Evolutionary conservation across 2,329 filamentous ascomycete genomes (phyloP).

Genomic region (Lasiodiplodia sp.): DNA sequence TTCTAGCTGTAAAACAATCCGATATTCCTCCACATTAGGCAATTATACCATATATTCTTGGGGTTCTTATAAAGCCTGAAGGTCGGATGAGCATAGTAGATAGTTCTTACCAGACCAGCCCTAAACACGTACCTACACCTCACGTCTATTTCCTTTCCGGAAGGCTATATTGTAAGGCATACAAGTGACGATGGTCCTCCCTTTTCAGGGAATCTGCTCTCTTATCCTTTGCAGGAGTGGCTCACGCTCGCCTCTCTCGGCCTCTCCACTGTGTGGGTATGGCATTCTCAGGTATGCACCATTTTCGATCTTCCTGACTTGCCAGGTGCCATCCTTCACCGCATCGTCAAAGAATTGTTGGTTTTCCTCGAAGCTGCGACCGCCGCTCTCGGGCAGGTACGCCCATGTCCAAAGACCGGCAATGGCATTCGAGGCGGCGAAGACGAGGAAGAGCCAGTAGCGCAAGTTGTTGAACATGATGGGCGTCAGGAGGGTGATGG

Average conservation of each 20-base stretch:
- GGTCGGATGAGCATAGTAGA: not conserved
- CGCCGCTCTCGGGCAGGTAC: constrained; percentile 62
- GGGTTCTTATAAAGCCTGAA: not conserved
- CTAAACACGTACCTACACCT: not conserved
- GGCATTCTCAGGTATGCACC: constrained; percentile 59
- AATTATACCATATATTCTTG: too few species aligned
- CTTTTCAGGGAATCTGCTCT: constrained; percentile 48
- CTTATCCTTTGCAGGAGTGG: constrained; percentile 54
- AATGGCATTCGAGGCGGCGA: constrained; percentile 61
- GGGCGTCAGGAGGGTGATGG: constrained; percentile 64
- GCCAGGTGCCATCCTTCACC: constrained; percentile 59
- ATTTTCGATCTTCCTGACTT: constrained; percentile 59
- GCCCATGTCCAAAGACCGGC: constrained; percentile 64
- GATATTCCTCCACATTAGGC: too few species aligned
- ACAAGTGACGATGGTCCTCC: not conserved
- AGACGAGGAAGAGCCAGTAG: constrained; percentile 66
- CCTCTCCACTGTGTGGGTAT: constrained; percentile 47
- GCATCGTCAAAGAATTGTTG: constrained; percentile 65
- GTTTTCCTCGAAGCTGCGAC: constrained; percentile 67
- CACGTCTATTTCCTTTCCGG: not conserved
- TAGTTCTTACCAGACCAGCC: not conserved
- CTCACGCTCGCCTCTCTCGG: constrained; percentile 51
- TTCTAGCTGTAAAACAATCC: too few species aligned
- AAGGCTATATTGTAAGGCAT: not conserved
- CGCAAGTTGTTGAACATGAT: constrained; percentile 66